These are phyloP conservation scores for Bipolaris victoriae DNA, from an alignment of 2,329 filamentous ascomycete species.

Conservation along the genomic window DNA sequence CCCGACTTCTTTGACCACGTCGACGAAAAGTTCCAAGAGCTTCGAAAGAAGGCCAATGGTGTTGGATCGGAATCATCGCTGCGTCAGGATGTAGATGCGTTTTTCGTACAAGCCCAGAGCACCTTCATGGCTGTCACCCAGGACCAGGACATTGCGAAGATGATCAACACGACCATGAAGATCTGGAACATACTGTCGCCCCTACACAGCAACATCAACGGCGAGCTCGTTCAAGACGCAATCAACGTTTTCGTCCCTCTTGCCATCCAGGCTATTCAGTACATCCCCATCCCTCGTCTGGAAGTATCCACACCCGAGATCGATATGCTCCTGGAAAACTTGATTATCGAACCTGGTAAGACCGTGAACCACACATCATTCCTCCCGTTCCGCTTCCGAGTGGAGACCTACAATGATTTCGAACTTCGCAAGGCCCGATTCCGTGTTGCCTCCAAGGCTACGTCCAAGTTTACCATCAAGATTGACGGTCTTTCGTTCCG, in stretches of 20 bases:
- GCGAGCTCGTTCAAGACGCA: slow-evolving; percentile 74
- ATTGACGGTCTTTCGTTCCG: slow-evolving; percentile 82
- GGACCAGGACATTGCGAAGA: slow-evolving; percentile 73
- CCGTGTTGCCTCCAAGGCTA: slow-evolving; percentile 69
- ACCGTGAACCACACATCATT: slow-evolving; percentile 89
- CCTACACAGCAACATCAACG: slow-evolving; percentile 67
- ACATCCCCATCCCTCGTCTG: slow-evolving; percentile 87
- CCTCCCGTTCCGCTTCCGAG: slow-evolving; percentile 79
- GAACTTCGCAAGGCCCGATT: slow-evolving; percentile 81
- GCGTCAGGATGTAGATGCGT: slow-evolving; percentile 72
- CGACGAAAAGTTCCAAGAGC: slow-evolving; percentile 67
- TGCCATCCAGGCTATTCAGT: slow-evolving; percentile 78
- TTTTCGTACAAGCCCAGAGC: slow-evolving; percentile 71
- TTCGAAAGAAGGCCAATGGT: slow-evolving; percentile 62
- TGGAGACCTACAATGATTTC: slow-evolving; percentile 85
- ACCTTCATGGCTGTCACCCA: slow-evolving; percentile 72
- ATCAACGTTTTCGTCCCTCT: slow-evolving; percentile 82
- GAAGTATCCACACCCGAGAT: slow-evolving; percentile 83
- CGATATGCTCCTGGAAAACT: slow-evolving; percentile 86
- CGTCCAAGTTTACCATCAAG: slow-evolving; percentile 76
- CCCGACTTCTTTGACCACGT: slow-evolving; percentile 83
- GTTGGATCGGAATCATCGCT: slow-evolving; percentile 71
- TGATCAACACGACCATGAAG: slow-evolving; percentile 70
- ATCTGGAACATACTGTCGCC: slow-evolving; percentile 75
- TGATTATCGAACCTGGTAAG: slow-evolving; percentile 85